These are phyloP conservation scores for Aspergillus brunneoviolaceus DNA, from an alignment of 2,329 filamentous ascomycete genomes.

Conservation along the genomic window DNA sequence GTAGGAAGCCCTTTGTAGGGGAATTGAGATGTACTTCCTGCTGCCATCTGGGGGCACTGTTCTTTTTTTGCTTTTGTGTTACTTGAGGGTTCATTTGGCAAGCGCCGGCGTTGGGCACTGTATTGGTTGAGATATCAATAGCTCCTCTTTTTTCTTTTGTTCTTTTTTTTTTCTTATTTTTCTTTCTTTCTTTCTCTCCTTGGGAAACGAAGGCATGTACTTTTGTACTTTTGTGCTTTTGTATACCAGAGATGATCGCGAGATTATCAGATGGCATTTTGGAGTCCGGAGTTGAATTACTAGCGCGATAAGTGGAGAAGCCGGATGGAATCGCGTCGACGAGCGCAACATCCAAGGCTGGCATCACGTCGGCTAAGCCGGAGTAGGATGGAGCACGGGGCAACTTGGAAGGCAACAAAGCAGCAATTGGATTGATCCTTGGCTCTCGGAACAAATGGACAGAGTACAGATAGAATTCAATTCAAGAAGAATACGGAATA, in stretches of 20 bases:
- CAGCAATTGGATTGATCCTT: too few species aligned
- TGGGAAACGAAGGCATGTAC: too few species aligned
- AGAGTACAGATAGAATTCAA: not conserved
- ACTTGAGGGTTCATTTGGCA: conserved; percentile 10
- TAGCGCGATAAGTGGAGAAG: not conserved
- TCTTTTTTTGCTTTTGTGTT: conserved; percentile 18
- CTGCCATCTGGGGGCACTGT: conserved; percentile 2
- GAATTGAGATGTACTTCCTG: not conserved
- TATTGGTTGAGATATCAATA: conserved; percentile 5
- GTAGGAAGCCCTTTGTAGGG: conserved; percentile 42
- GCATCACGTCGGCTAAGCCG: too few species aligned
- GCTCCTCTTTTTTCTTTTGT: not conserved
- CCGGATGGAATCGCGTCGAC: not conserved
- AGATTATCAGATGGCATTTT: not conserved
- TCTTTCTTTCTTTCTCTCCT: too few species aligned
- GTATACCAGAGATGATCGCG: not conserved
- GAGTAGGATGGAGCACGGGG: too few species aligned
- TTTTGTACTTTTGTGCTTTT: not conserved
- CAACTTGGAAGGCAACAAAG: not conserved
- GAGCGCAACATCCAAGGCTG: not conserved
- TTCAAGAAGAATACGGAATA: not conserved
- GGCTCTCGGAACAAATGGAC: not conserved
- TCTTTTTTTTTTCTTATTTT: too few species aligned
- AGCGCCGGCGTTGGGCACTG: conserved; percentile 33
- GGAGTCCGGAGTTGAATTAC: not conserved